phyloP scores from a whole-genome alignment of 2,329 filamentous ascomycete species.

The Sphaerulina populicola region DNA sequence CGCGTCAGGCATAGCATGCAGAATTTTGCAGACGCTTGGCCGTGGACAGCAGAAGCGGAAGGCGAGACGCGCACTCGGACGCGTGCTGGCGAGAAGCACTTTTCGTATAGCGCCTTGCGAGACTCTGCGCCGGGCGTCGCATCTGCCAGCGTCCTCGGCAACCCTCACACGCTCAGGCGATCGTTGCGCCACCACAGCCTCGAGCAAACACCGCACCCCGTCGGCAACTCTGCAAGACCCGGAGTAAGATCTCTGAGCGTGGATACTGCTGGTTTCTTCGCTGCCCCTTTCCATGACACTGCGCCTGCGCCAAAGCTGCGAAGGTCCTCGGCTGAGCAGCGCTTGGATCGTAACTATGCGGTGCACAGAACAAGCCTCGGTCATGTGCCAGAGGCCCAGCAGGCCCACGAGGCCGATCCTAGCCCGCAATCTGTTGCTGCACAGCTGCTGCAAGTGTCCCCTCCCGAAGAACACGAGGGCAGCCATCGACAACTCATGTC shows the following conservation, averaged over 20 bases:
- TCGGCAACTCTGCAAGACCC: constrained; percentile 2
- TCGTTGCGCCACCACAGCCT: constrained; percentile 15
- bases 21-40: background rate
- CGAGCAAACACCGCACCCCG: constrained; percentile 10
- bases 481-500: background rate
- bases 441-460: constrained; percentile 8
- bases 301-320: constrained; percentile 13
- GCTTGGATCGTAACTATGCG: constrained; percentile 16
- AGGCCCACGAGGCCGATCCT: constrained; percentile 2
- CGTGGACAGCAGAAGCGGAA: constrained; percentile 1
- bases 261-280: constrained; percentile 1
- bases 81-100: constrained; percentile 10
- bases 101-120: constrained; percentile 12
- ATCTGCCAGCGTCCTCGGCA: constrained; percentile 11
- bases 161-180: constrained; percentile 14
- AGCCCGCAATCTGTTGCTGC: background rate
- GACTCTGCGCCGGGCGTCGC: constrained; percentile 7
- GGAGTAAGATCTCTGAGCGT: constrained; percentile 9
- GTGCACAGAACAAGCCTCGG: constrained; percentile 18
- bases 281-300: background rate
- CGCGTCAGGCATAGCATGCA: background rate
- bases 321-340: constrained; percentile 17
- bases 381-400: constrained; percentile 10
- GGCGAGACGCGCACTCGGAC: background rate
- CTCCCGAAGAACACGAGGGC: background rate